Base-by-base conservation (phyloP, 768 basidiomycete species). In the Lyophyllum atratum region DNA sequence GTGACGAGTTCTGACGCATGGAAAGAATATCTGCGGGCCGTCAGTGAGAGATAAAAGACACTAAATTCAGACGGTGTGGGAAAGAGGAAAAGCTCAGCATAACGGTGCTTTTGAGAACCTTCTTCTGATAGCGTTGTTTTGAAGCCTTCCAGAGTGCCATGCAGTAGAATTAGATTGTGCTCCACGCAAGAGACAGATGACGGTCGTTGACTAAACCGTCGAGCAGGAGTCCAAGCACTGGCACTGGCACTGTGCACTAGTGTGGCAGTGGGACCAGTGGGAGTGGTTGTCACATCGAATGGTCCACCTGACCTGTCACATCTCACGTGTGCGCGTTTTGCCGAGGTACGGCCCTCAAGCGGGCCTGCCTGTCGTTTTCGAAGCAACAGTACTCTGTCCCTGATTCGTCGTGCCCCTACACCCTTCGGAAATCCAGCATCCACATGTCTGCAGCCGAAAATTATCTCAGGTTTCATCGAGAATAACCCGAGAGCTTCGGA, bases 401-500 rank as follows among this genome's bases (percentile, higher is more conserved):
- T 37, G 55, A 19, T 46, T 34, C 46, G 8, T 17, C 52, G 4
- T 15, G 25, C 17, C 46, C 46, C 29, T 7, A 7, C 43, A 14
- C 43, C 4, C 22, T 44, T 28, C 46, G 39, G 12, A 37, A 17
- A 33, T 42, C 46, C n/a, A 43, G 47, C 22, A 17, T 51, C 43
- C 53, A 50, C 37, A 51, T 46, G 40, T 31, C 17, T 31, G 9
- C 29, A 2, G 8, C 24, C 4, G 46, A 21, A 40, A 17, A 37
- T 26, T 28, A 19, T 40, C 14, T n/a, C 42, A 29, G 40, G 43
- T 57, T 54, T 57, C 43, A 12, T 52, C 58, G 53, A 59, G 25
- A 55, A 55, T 54, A n/a, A 46, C 46, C 60, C 58, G 60, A 60
- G 6, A 9, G 26, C 49, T 44, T 31, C 17, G 25, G 14, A 5